Evolutionary conservation across 23 red algal genomes (phyloP).

Genomic region (Gracilaria vermiculophylla): DNA sequence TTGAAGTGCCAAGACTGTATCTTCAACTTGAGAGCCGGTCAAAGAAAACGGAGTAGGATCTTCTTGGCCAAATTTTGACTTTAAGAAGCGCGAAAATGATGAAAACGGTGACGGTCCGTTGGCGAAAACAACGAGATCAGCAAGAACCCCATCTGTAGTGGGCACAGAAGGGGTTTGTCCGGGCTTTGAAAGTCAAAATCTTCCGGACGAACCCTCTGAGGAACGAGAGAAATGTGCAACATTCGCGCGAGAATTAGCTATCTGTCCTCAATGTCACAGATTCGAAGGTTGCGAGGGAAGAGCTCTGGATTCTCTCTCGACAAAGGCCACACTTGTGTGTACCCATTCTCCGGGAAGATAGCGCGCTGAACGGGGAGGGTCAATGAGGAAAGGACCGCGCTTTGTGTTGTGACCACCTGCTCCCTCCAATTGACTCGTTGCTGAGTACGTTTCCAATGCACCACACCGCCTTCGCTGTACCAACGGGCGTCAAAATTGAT

Average conservation of each 20-base stretch:
- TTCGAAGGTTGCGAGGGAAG: neutral
- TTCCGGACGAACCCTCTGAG: neutral
- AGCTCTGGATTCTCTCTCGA: neutral
- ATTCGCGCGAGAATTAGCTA: neutral
- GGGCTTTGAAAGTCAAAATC: neutral
- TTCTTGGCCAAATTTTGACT: neutral
- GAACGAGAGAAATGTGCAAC: neutral
- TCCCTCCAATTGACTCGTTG: conserved; percentile 16
- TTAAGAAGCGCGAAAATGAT: neutral
- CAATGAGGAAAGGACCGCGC: neutral
- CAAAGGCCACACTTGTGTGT: conserved; percentile 11
- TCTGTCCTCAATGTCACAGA: conserved; percentile 19
- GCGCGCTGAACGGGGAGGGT: neutral
- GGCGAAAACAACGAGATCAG: conserved; percentile 1
- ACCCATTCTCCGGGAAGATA: neutral
- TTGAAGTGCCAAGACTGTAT: neutral
- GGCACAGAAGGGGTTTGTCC: neutral
- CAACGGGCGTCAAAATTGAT: conserved; percentile 3
- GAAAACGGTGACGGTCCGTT: neutral
- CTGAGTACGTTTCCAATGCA: neutral
- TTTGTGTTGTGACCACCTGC: conserved; percentile 16
- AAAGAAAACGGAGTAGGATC: conserved; percentile 6
- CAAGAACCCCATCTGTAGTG: neutral
- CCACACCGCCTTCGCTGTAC: neutral
- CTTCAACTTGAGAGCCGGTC: neutral